These are phyloP conservation scores for Metschnikowia matae DNA, from an alignment of 805 yeast genomes.

Conservation along the genomic window DNA sequence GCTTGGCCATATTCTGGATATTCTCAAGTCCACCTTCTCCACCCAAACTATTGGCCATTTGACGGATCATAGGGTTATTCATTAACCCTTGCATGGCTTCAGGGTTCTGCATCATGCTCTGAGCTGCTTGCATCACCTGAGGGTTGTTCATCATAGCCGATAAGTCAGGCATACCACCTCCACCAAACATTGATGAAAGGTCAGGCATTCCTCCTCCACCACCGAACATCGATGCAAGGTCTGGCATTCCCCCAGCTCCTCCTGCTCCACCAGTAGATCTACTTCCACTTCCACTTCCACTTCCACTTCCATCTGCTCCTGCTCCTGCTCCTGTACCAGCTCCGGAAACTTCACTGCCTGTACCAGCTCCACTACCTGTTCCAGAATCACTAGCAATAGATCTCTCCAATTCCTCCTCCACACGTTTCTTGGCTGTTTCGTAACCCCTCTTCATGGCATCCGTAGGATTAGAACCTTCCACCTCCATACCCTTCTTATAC, in stretches of 20 bases:
- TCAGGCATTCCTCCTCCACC: conserved; percentile 67
- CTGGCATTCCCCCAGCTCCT: conserved; percentile 64
- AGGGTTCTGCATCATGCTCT: conserved; percentile 83
- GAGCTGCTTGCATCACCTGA: conserved; percentile 86
- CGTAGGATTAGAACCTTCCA: conserved; percentile 79
- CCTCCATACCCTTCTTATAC: conserved; percentile 79
- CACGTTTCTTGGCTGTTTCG: conserved; percentile 88
- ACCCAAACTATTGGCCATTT: conserved; percentile 79
- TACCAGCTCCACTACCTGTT: conserved; percentile 19
- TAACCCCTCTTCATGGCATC: conserved; percentile 91
- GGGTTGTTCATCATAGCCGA: conserved; percentile 43
- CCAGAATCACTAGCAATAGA: conserved; percentile 35
- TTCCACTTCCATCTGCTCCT: conserved; percentile 27
- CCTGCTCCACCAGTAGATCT: conserved; percentile 32
- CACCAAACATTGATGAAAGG: conserved; percentile 34
- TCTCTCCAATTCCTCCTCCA: conserved; percentile 64
- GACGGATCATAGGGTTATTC: conserved; percentile 75
- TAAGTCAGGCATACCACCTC: conserved; percentile 69
- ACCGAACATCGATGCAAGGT: conserved; percentile 66
- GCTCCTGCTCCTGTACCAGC: conserved; percentile 34
- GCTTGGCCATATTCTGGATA: conserved; percentile 57
- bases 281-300: conserved; percentile 6
- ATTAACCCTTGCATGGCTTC: conserved; percentile 66
- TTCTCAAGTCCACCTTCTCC: conserved; percentile 55
- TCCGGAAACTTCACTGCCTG: conserved; percentile 15